phyloP scores from a whole-genome alignment of 176 grass and related monocot species.

The Poa annua region DNA sequence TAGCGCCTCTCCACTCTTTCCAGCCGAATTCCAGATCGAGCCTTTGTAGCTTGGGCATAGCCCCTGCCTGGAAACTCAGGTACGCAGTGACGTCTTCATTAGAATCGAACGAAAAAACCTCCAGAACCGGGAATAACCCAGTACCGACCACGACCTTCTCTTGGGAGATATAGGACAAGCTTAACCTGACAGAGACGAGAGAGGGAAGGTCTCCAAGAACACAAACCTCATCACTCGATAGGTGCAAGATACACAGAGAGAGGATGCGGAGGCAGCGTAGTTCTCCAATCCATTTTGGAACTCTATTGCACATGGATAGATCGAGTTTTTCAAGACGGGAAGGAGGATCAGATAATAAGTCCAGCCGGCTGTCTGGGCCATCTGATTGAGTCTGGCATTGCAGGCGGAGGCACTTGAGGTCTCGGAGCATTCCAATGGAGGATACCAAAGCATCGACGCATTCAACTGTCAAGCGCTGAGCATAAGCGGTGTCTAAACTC shows the following conservation, averaged over 20 bases:
- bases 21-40: no score
- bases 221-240: neutral
- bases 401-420: neutral
- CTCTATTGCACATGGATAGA: neutral
- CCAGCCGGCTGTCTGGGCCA: neutral
- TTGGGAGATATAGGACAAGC: neutral
- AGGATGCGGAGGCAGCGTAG: neutral
- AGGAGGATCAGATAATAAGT: neutral
- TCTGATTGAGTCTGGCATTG: neutral
- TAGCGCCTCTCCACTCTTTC: no score
- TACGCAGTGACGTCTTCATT: neutral
- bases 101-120: rapidly evolving
- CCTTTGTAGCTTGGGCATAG: no score
- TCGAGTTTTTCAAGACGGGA: neutral
- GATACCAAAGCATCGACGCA: neutral
- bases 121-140: neutral
- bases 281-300: neutral
- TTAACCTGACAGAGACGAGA: neutral
- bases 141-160: neutral
- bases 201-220: neutral
- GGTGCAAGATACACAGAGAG: neutral
- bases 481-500: rapidly evolving
- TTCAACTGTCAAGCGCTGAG: neutral
- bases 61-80: no score
- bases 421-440: neutral